phyloP scores from a whole-genome alignment of 2,329 filamentous ascomycete species.

The Berkeleyomyces rouxiae region DNA sequence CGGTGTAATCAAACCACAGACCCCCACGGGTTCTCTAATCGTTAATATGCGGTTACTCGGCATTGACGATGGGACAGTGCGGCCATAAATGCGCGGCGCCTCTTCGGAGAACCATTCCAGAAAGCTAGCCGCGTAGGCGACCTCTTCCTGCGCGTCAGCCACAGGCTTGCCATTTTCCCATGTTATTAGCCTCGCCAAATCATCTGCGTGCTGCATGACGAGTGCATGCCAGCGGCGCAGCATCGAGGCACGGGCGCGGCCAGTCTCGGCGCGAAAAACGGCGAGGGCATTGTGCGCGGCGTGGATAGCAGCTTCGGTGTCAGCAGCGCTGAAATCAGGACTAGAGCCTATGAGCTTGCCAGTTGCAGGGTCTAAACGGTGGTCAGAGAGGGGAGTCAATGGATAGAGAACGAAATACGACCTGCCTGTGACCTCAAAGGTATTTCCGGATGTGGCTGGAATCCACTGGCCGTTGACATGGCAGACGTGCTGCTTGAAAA shows the following conservation, averaged over 20 bases:
- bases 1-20: constrained; percentile 68
- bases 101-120: constrained; percentile 73
- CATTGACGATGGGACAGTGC: constrained; percentile 53
- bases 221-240: constrained; percentile 70
- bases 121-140: constrained; percentile 56
- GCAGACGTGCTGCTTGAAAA: constrained; percentile 66
- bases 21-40: constrained; percentile 68
- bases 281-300: constrained; percentile 66
- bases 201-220: constrained; percentile 61
- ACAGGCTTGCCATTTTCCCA: constrained; percentile 82
- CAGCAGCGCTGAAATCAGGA: constrained; percentile 66
- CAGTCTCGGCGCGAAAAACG: constrained; percentile 53
- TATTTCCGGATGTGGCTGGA: constrained; percentile 68
- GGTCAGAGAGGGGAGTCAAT: not conserved
- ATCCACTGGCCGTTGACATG: constrained; percentile 94
- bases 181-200: constrained; percentile 68
- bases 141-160: constrained; percentile 57
- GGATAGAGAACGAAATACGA: not conserved
- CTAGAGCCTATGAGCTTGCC: constrained; percentile 65
- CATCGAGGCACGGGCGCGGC: constrained; percentile 56
- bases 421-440: constrained; percentile 66
- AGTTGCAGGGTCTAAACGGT: constrained; percentile 55
- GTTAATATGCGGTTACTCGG: constrained; percentile 62
- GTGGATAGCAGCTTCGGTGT: constrained; percentile 66
- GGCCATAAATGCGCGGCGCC: constrained; percentile 56